phyloP scores from a whole-genome alignment of 2,329 filamentous ascomycete genomes.

The Apiospora arundinis region DNA sequence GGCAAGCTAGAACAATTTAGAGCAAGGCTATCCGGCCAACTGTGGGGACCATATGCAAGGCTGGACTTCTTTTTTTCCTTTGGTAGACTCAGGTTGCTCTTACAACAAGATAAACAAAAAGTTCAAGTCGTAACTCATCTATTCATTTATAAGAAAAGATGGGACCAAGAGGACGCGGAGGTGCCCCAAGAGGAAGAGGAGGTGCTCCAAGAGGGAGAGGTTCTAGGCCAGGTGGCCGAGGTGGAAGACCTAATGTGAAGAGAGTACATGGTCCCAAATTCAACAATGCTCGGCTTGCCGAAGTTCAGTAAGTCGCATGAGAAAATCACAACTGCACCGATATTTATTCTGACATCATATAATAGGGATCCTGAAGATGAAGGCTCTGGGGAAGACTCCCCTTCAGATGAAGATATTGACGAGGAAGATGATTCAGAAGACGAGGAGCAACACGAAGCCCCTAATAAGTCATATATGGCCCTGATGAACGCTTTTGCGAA shows the following conservation, averaged over 20 bases:
- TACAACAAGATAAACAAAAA: background rate
- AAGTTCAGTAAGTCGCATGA: conserved; percentile 47
- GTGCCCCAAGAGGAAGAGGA: background rate
- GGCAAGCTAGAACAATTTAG: background rate
- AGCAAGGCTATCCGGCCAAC: background rate
- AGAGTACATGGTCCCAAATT: conserved; percentile 48
- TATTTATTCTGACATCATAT: background rate
- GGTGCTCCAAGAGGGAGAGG: background rate
- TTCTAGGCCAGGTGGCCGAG: conserved; percentile 29
- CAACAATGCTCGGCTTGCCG: conserved; percentile 52
- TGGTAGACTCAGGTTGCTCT: background rate
- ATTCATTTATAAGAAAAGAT: background rate
- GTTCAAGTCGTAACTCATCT: background rate
- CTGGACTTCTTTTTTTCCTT: conserved; percentile 15
- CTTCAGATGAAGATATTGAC: conserved; percentile 49
- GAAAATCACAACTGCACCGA: background rate
- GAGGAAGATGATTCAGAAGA: conserved; percentile 54
- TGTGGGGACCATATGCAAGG: conserved; percentile 3
- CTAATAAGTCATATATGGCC: conserved; percentile 60
- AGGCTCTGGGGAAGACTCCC: conserved; percentile 44
- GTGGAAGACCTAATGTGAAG: conserved; percentile 33
- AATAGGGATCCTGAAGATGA: conserved; percentile 41
- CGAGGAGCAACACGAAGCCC: conserved; percentile 42
- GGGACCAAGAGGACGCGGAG: conserved; percentile 21
- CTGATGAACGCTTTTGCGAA: conserved; percentile 64